Evolutionary conservation across 441 rosid species (phyloP), one percentile per base, ranked within the genome.

Genomic region (Bruguiera hainesii): DNA sequence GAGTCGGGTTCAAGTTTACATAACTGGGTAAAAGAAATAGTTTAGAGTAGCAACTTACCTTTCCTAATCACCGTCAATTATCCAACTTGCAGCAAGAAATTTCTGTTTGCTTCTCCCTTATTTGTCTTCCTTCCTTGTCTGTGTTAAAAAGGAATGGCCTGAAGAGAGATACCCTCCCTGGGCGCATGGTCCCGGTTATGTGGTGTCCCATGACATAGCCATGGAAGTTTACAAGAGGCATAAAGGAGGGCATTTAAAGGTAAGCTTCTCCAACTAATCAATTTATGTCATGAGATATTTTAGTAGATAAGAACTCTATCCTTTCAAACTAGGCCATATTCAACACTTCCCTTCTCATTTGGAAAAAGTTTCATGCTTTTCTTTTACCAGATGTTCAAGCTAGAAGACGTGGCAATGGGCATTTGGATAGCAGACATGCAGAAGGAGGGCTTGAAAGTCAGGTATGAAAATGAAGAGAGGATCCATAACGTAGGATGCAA

Each of bases 151-250:
- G 99, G 99, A 95, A 83, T 91, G 97, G 94, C 79, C 84, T 16
- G 96, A 83, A 75, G 91, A 81, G 48, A 80, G 79, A 53, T 95
- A 91, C 56, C 98, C 96, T 1, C 95, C 99, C n/a, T 90, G 93
- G 94, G 99, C 96, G 3, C 99, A 89, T 75, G 98, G 98, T 75
- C 98, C 99, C 31, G 94, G 99, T 73, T 91, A 91, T 79, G 87
- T 91, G 69, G 89, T 91, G 67, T 82, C 99, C 15, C 75, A 46
- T 23, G 98, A 95, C 83, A 85, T 91, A 72, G 99, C 96, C 18
- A 78, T 86, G 72, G 78, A 82, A 48, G 91, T 95, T 61, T 80
- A 80, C 78, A 73, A 81, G 78, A 85, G 76, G 73, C 76, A 84
- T 74, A 83, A 75, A 69, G 77, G 73, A 61, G 88, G 94, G 51